Evolutionary conservation across 1,284 basidiomycete genomes (phyloP).

Genomic region (Inonotus obliquus): DNA sequence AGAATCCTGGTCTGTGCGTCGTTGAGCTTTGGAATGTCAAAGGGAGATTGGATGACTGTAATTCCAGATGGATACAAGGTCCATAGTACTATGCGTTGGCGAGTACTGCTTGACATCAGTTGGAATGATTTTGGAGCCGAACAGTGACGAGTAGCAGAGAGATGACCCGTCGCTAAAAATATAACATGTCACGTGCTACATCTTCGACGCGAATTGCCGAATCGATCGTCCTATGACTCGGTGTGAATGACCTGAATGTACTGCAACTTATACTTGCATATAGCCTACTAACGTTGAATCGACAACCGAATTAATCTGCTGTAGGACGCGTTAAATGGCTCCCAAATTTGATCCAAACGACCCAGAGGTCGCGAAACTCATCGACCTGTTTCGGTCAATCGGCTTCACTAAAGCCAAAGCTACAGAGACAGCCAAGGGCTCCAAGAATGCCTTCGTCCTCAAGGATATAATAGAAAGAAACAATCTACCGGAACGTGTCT

Average conservation of each 20-base stretch:
- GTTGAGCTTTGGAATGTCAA: no score
- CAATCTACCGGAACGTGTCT: slow-evolving; percentile 40
- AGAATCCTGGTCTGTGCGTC: no score
- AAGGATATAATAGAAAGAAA: slow-evolving; percentile 67
- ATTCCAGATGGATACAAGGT: no score
- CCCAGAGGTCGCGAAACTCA: slow-evolving; percentile 42
- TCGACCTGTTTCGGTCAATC: slow-evolving; percentile 74
- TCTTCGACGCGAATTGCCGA: neutral
- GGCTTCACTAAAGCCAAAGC: slow-evolving; percentile 80
- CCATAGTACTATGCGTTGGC: no score
- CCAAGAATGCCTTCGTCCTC: slow-evolving; percentile 70
- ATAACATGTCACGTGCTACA: neutral
- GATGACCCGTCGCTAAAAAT: neutral
- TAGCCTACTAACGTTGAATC: neutral
- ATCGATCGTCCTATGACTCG: neutral
- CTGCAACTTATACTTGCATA: neutral
- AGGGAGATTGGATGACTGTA: no score
- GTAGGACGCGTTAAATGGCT: slow-evolving; percentile 30
- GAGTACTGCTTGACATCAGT: no score
- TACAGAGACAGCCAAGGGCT: slow-evolving; percentile 75
- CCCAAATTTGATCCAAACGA: slow-evolving; percentile 44
- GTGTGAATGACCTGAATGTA: neutral
- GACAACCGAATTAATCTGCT: neutral
- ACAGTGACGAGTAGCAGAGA: neutral
- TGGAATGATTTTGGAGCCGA: neutral